Conservation (phyloP, 805 yeast species). For the Monosporozyma aerobia region DNA sequence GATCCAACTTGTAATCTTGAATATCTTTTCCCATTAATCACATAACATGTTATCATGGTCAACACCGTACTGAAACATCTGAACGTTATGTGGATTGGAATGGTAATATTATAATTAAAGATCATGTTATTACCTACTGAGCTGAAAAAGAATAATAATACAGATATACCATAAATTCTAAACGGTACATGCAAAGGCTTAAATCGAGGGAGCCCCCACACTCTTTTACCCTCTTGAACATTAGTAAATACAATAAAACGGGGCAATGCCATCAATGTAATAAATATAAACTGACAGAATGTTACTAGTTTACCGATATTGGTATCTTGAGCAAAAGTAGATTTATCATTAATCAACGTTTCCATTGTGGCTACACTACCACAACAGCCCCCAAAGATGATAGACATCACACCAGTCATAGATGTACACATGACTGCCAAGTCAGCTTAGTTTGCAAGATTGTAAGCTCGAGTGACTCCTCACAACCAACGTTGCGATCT, state of each 20-base stretch:
- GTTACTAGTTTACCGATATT: slow-evolving; percentile 46
- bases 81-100: slow-evolving; percentile 60
- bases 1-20: slow-evolving; percentile 38
- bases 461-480: background rate
- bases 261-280: slow-evolving; percentile 37
- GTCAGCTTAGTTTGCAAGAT: background rate
- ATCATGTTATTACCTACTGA: slow-evolving; percentile 51
- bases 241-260: slow-evolving; percentile 29
- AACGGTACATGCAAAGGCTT: slow-evolving; percentile 34
- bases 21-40: slow-evolving; percentile 40
- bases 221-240: slow-evolving; percentile 4
- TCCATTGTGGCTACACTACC: slow-evolving; percentile 59
- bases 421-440: background rate
- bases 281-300: slow-evolving; percentile 46
- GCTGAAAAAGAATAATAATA: slow-evolving; percentile 41
- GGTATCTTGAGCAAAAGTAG: slow-evolving; percentile 14
- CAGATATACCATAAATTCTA: slow-evolving; percentile 37
- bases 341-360: slow-evolving; percentile 31
- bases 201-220: slow-evolving; percentile 22
- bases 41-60: slow-evolving; percentile 48
- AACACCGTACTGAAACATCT: slow-evolving; percentile 56
- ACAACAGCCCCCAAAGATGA: slow-evolving; percentile 61
- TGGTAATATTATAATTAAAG: slow-evolving; percentile 46
- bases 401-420: background rate
- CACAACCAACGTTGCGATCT: background rate